Percentiles rank a stretch among this genome's conserved stretches.
Conservation (phyloP, 2,329 filamentous ascomycete species). For the Karstenula rhodostoma region DNA sequence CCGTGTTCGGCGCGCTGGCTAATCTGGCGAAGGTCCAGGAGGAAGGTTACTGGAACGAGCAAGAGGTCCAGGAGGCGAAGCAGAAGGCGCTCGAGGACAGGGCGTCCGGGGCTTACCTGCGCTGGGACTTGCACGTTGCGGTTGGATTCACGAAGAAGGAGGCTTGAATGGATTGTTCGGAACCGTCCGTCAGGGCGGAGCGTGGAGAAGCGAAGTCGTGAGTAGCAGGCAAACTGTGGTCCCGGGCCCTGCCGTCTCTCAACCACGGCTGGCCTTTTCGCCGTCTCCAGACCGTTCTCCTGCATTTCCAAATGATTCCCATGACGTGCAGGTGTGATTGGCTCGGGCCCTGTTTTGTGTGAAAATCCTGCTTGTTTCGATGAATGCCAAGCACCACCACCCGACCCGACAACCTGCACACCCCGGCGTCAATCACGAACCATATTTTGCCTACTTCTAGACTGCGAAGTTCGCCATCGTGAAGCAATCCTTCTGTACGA, state of each 20-base stretch:
- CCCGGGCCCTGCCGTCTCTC: not conserved
- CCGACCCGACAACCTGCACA: not conserved
- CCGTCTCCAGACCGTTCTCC: not conserved
- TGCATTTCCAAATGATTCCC: not conserved
- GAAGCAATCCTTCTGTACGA: not conserved
- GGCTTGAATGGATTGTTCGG: no score
- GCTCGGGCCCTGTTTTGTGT: not conserved
- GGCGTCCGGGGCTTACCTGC: slow-evolving; percentile 37
- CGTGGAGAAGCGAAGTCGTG: not conserved
- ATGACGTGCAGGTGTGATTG: not conserved
- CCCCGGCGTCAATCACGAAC: slow-evolving; percentile 2
- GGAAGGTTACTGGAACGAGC: slow-evolving; percentile 35
- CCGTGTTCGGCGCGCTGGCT: slow-evolving; percentile 34
- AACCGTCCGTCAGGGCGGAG: not conserved
- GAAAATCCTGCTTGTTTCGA: not conserved
- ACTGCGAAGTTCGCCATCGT: not conserved
- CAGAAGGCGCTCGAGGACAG: slow-evolving; percentile 29
- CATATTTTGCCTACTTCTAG: not conserved
- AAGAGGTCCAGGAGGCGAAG: slow-evolving; percentile 29
- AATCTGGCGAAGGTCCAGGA: slow-evolving; percentile 32
- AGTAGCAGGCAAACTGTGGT: no score
- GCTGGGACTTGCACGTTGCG: slow-evolving; percentile 41
- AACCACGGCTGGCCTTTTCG: not conserved
- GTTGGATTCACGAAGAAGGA: slow-evolving; percentile 30
- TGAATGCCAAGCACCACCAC: not conserved